Evolutionary conservation across 2,329 filamentous ascomycete species (phyloP), one percentile per base, ranked within the genome.

Genomic region (Bipolaris victoriae): DNA sequence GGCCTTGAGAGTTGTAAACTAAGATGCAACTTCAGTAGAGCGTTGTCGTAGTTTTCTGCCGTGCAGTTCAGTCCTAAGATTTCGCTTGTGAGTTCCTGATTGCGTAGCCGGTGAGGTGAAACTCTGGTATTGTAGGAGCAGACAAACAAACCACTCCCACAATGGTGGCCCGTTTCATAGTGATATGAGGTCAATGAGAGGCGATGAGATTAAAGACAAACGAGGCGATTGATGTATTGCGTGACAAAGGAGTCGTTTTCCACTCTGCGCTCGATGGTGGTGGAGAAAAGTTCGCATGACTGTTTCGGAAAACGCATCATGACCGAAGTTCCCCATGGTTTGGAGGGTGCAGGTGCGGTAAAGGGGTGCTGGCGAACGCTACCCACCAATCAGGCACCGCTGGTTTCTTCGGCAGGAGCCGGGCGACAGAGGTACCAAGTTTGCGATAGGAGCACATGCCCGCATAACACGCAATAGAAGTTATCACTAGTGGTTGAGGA

Each of bases 231-330:
- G 26, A 24, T 40, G 20, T 29, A 43, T 43, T 33, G 46, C 35
- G 41, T 49, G 13, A 41, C 37, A 48, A 22, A 22, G 45, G 20
- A 45, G 39, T 1, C 18, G n/a, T 49, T 18, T 11, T 15, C 46
- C 13, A 11, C 31, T 15, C 24, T 20, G 40, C 15, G 26, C 43
- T 22, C 24, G 24, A 47, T 43, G 16, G 26, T 39, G 7, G 49
- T 31, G 31, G 31, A 16, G 16, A 48, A 57, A 24, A n/a, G 54
- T 48, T 57, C 48, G 49, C 44, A 57, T 37, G 37, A 36, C 20
- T 24, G 33, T 49, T 26, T 39, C 20, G 33, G 33, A 20, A 22
- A 18, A 20, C 13, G 33, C 33, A 29, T 20, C 18, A 24, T 22
- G 35, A 36, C 33, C 20, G n/a, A 29, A n/a, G 15, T 13, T 37